Evolutionary conservation across 2,329 filamentous ascomycete species (phyloP).

Genomic region (Hypoxylon sp.): DNA sequence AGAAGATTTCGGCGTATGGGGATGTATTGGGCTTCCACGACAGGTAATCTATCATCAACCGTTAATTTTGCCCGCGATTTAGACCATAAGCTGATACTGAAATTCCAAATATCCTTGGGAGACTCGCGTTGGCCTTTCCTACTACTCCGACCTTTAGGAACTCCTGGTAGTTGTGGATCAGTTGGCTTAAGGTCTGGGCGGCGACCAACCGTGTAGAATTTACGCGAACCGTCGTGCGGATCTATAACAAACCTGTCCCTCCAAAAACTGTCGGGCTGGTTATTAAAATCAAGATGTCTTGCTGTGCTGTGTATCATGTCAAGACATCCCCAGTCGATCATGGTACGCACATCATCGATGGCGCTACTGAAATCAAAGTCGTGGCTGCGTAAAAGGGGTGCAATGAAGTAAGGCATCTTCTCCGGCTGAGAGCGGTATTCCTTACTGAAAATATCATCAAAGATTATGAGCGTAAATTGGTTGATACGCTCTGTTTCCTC

Average conservation of each 20-base stretch:
- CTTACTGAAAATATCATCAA: conserved; percentile 90
- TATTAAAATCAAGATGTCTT: conserved; percentile 51
- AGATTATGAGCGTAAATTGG: conserved; percentile 77
- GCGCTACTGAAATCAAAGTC: conserved; percentile 36
- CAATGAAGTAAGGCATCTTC: conserved; percentile 85
- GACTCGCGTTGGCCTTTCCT: conserved; percentile 51
- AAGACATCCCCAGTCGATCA: conserved; percentile 72
- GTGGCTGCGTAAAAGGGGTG: conserved; percentile 59
- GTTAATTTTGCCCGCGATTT: conserved; percentile 61
- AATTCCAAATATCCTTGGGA: conserved; percentile 76
- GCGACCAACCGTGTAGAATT: conserved; percentile 63
- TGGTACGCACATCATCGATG: conserved; percentile 32
- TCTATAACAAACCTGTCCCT: conserved; percentile 64
- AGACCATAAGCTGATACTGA: conserved; percentile 78
- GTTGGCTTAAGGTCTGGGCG: conserved; percentile 67
- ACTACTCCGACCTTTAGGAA: conserved; percentile 57
- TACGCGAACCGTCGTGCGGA: conserved; percentile 68
- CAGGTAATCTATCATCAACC: conserved; percentile 78
- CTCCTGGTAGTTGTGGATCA: conserved; percentile 69
- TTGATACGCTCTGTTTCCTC: conserved; percentile 65
- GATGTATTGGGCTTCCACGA: conserved; percentile 78
- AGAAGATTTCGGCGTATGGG: conserved; percentile 84
- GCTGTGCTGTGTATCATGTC: conserved; percentile 47
- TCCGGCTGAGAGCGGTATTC: conserved; percentile 69
- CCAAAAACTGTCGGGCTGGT: conserved; percentile 59